Base-by-base conservation (phyloP, 768 basidiomycete species). In the Kockovaella imperatae region DNA sequence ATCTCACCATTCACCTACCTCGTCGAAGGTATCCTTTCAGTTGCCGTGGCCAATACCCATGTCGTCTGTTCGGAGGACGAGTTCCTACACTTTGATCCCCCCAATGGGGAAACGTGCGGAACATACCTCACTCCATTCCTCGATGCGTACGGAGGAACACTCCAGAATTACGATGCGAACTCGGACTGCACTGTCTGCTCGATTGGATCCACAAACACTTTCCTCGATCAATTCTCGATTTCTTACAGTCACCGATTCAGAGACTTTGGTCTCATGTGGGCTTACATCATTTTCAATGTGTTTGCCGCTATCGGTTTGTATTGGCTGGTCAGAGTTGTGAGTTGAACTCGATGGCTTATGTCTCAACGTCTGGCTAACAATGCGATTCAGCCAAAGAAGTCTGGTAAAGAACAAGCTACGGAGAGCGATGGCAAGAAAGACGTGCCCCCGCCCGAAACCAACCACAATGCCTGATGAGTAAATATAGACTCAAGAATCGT, bases 71-170 rank as follows among this genome's bases (percentile, higher is more conserved):
- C 78, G 18, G 57, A 73, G 0, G 79, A 80, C 50, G 89, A 93
- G 62, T 86, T 84, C 60, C 74, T 77, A 11, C 55, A 76, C 5
- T 87, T 91, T 74, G 70, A 77, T 47, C 84, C 88, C 1, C 87
- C 88, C 0, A 52, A 74, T 2, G 83, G 82, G 2, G 78, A 86
- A 64, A 86, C 82, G 0, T 93, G 89, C 61, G 55, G 55, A 8
- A 56, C 75, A 1, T 93, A 85, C 83, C 83, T 83, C 0, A 64
- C 74, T n/a, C 73, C 79, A 8, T 91, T 87, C 68, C 78, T 83
- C 11, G 52, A 52, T 1, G 67, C 60, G 0, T 76, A 78, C 41
- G 84, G 84, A 0, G 88, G 88, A 0, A 89, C 89, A 68, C 71
- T 91, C 14, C 76, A 81, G 47, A 81, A 89, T 57, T 75, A 7